Evolutionary conservation across 768 basidiomycete species (phyloP).

Genomic region (Termitomyces sp.): DNA sequence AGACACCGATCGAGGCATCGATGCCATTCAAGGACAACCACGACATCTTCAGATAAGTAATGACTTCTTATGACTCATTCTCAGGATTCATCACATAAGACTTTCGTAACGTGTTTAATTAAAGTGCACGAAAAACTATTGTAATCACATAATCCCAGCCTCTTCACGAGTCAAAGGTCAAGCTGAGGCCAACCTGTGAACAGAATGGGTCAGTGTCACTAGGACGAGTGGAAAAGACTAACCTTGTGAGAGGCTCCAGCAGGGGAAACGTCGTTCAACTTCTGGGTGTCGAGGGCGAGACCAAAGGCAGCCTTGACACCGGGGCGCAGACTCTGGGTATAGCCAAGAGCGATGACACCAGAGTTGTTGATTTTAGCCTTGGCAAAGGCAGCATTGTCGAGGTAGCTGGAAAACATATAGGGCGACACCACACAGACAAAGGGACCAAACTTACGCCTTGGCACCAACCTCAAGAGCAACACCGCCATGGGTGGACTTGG

Average conservation of each 20-base stretch:
- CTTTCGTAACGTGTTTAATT: slow-evolving; percentile 10
- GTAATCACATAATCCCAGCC: slow-evolving; percentile 27
- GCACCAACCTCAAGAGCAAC: slow-evolving; percentile 93
- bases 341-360: slow-evolving; percentile 85
- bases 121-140: slow-evolving; percentile 21
- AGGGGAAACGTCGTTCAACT: slow-evolving; percentile 69
- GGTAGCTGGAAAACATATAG: slow-evolving; percentile 44
- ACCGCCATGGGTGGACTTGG: slow-evolving; percentile 81
- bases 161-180: slow-evolving; percentile 67
- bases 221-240: slow-evolving; percentile 9
- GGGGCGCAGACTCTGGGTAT: slow-evolving; percentile 90
- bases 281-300: slow-evolving; percentile 91
- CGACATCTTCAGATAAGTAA: no score
- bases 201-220: not conserved
- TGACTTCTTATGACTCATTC: not conserved
- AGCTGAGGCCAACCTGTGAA: slow-evolving; percentile 60
- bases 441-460: slow-evolving; percentile 66
- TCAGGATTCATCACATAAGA: not conserved
- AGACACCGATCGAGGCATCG: slow-evolving; percentile 21
- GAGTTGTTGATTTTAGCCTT: slow-evolving; percentile 99
- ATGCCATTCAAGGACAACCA: not conserved
- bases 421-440: not conserved
- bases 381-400: slow-evolving; percentile 86
- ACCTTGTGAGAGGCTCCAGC: slow-evolving; percentile 76
- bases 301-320: slow-evolving; percentile 93